phyloP scores from a whole-genome alignment of 768 basidiomycete genomes.

The Lyophyllum semitale region DNA sequence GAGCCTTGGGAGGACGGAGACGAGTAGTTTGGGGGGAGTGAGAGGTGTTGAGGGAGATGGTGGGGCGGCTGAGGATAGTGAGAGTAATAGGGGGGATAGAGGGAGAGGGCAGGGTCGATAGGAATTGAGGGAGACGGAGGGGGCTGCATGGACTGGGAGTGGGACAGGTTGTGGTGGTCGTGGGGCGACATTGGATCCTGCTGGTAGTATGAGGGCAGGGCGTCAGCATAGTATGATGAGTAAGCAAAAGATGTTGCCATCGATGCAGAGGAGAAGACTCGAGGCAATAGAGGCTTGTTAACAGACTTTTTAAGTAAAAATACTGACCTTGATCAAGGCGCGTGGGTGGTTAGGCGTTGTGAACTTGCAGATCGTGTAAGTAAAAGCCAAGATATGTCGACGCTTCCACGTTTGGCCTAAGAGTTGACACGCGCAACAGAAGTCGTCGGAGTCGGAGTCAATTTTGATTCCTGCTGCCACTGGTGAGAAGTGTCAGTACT shows the following conservation, averaged over 20 bases:
- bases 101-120: constrained; percentile 71
- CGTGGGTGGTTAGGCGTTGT: constrained; percentile 24
- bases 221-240: constrained; percentile 34
- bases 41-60: constrained; percentile 55
- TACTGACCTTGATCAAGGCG: constrained; percentile 14
- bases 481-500: constrained; percentile 14
- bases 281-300: not conserved
- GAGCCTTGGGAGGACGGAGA: constrained; percentile 83
- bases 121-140: constrained; percentile 59
- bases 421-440: constrained; percentile 13
- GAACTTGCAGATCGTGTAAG: constrained; percentile 19
- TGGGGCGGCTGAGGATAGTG: constrained; percentile 52
- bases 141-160: constrained; percentile 50
- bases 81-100: constrained; percentile 68
- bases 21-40: constrained; percentile 61
- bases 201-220: constrained; percentile 31
- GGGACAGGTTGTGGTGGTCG: constrained; percentile 37
- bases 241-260: constrained; percentile 34
- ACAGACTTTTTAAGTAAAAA: constrained; percentile 3
- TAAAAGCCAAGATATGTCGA: constrained; percentile 6
- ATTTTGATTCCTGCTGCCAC: constrained; percentile 10
- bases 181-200: constrained; percentile 44
- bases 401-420: constrained; percentile 12
- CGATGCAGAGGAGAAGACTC: constrained; percentile 22
- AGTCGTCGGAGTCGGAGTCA: constrained; percentile 16